Evolutionary conservation across 2,329 filamentous ascomycete genomes (phyloP), one percentile per base, ranked within the genome.

Genomic region (Ceratocystis albifundus): DNA sequence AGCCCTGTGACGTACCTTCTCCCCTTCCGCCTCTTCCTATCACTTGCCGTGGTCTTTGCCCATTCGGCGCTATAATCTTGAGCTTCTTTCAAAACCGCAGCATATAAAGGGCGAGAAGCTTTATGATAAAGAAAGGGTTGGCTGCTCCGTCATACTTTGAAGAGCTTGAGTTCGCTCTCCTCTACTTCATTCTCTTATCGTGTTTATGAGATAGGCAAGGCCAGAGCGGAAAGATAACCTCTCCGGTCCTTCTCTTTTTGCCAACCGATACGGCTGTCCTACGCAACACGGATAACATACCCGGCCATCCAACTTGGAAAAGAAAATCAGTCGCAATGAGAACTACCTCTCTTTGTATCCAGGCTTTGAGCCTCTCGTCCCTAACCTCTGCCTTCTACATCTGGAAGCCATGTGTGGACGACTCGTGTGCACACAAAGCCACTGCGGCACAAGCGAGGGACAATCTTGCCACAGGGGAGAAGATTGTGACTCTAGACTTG

Each of bases 361-460:
- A 65, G 57, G 63, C 66, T 22, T 36, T 68, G 28, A 62, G 48
- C 28, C 59, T 68, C 30, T 61, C 30, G 17, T 64, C 66, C 7
- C 45, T 41, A 28, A 61, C 57, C 15, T 66, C 67, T 20, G 69
- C 69, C 22, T 65, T 69, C 45, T 68, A 64, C 59, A 69, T 69
- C 32, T 69, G 68, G 68, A 64, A 69, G 62, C 62, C 69, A 28
- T 69, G 68, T 22, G 59, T 64, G 12, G 66, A 69, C 59, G 69
- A 62, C 15, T 64, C 68, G 17, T 69, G 69, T 57, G 22, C 57
- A n/a, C 62, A 69, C 25, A 64, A 64, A 32, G 36, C 61, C 30
- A 61, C 64, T 45, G 6, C 28, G 41, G 46, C 57, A 36, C 28
- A 41, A 12, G 36, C 30, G 10, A 41, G 64, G 12, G 57, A 57